Conservation (phyloP, 805 yeast genomes). For the Cyberlindnera samutprakarnensis region DNA sequence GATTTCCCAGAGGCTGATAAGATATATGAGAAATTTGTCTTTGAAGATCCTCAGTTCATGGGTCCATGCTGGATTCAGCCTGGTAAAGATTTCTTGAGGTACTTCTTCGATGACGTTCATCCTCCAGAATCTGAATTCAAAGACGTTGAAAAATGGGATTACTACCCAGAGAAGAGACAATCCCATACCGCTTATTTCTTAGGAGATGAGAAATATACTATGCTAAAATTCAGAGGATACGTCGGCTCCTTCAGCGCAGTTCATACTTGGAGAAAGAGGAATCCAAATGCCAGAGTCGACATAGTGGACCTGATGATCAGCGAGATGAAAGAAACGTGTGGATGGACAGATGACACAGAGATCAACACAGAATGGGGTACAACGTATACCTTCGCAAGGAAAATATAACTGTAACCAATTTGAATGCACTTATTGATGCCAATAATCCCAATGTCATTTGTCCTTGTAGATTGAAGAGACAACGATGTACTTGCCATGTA, state of each 20-base stretch:
- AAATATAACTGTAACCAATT: conserved; percentile 6
- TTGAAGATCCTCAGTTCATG: conserved; percentile 37
- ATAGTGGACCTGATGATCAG: conserved; percentile 40
- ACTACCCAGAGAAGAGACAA: conserved; percentile 21
- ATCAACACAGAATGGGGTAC: conserved; percentile 49
- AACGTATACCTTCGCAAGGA: conserved; percentile 41
- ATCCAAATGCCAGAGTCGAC: conserved; percentile 34
- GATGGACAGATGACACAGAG: conserved; percentile 37
- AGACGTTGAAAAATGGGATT: conserved; percentile 31
- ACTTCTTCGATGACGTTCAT: conserved; percentile 34
- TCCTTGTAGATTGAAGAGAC: no score
- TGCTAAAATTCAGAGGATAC: conserved; percentile 43
- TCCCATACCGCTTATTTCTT: conserved; percentile 24
- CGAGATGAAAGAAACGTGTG: conserved; percentile 34
- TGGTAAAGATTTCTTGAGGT: conserved; percentile 45
- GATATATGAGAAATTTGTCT: conserved; percentile 45
- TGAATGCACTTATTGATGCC: no score
- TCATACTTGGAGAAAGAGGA: conserved; percentile 46
- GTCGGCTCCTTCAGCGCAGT: conserved; percentile 60
- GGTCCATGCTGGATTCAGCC: conserved; percentile 64
- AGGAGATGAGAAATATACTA: conserved; percentile 35
- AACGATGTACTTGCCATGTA: no score
- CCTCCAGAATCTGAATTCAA: conserved; percentile 37
- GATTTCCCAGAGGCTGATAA: conserved; percentile 48
- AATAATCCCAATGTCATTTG: no score